phyloP scores from a whole-genome alignment of 1,284 basidiomycete genomes.

The Lignosus rhinocerotis region DNA sequence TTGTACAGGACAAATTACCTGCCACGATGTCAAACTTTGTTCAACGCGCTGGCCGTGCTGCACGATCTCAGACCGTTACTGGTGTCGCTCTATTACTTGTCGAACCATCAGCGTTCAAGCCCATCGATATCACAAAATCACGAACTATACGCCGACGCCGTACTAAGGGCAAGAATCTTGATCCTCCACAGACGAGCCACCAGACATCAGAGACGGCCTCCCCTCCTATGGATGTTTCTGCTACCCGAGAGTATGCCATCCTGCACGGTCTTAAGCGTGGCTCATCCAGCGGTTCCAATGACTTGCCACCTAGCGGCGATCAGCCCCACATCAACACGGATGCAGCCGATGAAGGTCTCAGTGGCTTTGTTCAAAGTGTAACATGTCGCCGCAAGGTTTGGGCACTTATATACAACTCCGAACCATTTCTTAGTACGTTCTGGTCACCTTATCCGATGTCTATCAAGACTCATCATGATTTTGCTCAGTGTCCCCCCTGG shows the following conservation, averaged over 20 bases:
- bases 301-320: not conserved
- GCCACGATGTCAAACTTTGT: constrained; percentile 25
- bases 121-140: constrained; percentile 4
- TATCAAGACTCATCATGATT: not conserved
- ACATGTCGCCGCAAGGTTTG: constrained; percentile 15
- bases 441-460: too few relatives aligned
- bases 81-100: constrained; percentile 29
- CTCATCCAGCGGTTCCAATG: not conserved
- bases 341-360: constrained; percentile 15
- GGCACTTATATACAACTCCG: too few relatives aligned
- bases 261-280: constrained; percentile 17
- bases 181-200: too few relatives aligned
- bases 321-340: constrained; percentile 2
- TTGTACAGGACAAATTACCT: constrained; percentile 30
- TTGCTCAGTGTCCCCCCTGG: not conserved
- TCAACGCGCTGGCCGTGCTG: constrained; percentile 28
- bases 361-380: constrained; percentile 20
- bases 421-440: too few relatives aligned
- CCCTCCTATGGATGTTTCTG: not conserved
- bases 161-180: too few relatives aligned
- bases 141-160: not conserved
- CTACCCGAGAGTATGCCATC: too few relatives aligned
- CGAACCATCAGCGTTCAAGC: constrained; percentile 22
- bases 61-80: constrained; percentile 9
- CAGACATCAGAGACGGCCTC: too few relatives aligned